Evolutionary conservation across 371 early-diverging fungal species (phyloP).

Genomic region (Synchytrium microbalum): DNA sequence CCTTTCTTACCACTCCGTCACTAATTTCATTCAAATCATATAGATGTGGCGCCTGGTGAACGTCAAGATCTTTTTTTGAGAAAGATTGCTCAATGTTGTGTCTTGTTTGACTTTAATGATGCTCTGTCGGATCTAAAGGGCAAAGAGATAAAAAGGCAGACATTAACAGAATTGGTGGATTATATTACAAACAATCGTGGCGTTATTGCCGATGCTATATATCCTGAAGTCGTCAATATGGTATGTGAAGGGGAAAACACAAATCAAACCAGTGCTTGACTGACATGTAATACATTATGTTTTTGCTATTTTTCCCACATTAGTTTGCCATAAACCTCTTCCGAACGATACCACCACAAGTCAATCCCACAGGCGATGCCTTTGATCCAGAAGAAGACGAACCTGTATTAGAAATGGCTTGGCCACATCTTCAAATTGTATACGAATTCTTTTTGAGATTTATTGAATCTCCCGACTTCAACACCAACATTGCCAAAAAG

Average conservation of each 20-base stretch:
- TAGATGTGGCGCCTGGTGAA: conserved; percentile 63
- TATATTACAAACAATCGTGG: conserved; percentile 79
- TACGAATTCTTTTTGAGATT: conserved; percentile 95
- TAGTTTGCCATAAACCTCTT: conserved; percentile 88
- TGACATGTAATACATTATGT: neutral
- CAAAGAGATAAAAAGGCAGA: conserved; percentile 89
- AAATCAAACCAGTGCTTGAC: neutral
- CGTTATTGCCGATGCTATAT: conserved; percentile 75
- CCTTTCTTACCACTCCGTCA: neutral
- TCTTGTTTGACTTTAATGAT: conserved; percentile 90
- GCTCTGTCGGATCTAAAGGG: conserved; percentile 73
- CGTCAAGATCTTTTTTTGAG: conserved; percentile 72
- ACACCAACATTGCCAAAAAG: conserved; percentile 87
- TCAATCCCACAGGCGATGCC: conserved; percentile 81
- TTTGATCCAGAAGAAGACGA: conserved; percentile 98
- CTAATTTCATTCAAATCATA: neutral
- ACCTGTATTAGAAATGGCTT: conserved; percentile 87
- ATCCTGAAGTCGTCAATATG: conserved; percentile 86
- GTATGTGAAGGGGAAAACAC: conserved; percentile 39
- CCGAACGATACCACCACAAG: conserved; percentile 88
- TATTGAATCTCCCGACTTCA: conserved; percentile 94
- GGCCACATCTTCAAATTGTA: conserved; percentile 96
- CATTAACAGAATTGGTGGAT: conserved; percentile 83
- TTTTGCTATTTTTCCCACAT: neutral
- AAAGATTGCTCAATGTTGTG: conserved; percentile 82